Base-by-base conservation (phyloP, 495 filamentous ascomycete species). In the Penicillium cataractarum region DNA sequence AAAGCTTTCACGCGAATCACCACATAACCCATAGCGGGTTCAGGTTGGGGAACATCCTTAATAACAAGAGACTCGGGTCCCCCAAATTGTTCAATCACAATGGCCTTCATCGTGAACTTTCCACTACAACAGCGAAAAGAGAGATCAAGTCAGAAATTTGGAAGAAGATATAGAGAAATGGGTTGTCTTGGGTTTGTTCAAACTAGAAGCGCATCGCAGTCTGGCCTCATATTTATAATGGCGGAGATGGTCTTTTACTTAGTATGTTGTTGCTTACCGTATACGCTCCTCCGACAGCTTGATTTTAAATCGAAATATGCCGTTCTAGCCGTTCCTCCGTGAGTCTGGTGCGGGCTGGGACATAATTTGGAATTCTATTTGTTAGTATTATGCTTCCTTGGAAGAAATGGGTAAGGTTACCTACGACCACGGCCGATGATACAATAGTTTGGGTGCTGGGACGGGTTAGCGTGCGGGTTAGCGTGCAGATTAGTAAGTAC, bases 1-100 rank as follows among this genome's bases (percentile, higher is more conserved):
- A 83, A 82, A 27, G 81, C 76, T 53, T 74, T 71, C 60, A 83
- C 65, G 31, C 67, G 40, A 55, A 83, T 76, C 0, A 79, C 46
- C 0, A 71, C 80, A 42, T 78, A 65, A n/a, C 76, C 78, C 6
- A 22, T n/a, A 0, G 51, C 46, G 13, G 75, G 67, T 2, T 57
- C 48, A 1, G 78, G 78, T 42, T 69, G 75, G 6, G 78, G 70
- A 31, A 77, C 70, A 0, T 62, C 60, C 61, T 73, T 72, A 57
- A 70, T 65, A 24, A 64, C 49, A 31, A 80, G 74, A 40, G 67
- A 65, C 13, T 76, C 73, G 6, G 78, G 78, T 6, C 69, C 67
- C 17, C 81, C 79, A 61, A 78, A 80, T 29, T 72, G 61, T 35
- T 68, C 63, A 37, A 81, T 77, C 3, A 79, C 66, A 57, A 82